These are phyloP conservation scores for Cordyceps cateniannulata DNA, from an alignment of 2,329 filamentous ascomycete species.

Conservation along the genomic window DNA sequence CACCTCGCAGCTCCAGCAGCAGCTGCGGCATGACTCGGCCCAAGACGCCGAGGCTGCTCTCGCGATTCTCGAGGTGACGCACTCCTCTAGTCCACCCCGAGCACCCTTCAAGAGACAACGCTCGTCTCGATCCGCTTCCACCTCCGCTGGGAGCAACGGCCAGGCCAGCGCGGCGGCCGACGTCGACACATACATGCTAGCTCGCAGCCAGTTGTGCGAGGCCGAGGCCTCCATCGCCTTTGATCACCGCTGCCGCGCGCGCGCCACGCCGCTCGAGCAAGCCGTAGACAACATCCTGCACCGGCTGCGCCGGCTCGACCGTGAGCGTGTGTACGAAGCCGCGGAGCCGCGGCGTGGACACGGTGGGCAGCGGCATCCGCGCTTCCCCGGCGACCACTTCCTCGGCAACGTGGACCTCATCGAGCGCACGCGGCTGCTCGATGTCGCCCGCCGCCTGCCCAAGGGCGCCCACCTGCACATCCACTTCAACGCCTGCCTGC, in stretches of 20 bases:
- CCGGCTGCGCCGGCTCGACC: constrained; percentile 30
- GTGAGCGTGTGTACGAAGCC: constrained; percentile 27
- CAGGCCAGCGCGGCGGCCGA: not conserved
- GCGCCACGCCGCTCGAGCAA: constrained; percentile 29
- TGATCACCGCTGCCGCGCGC: constrained; percentile 29
- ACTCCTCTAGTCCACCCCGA: not conserved
- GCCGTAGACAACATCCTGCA: constrained; percentile 35
- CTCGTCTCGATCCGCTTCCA: not conserved
- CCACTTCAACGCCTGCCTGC: constrained; percentile 71
- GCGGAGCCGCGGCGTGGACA: constrained; percentile 29
- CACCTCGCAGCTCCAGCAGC: not conserved
- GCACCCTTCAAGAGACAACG: constrained; percentile 6
- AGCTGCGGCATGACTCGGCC: not conserved
- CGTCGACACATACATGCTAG: not conserved
- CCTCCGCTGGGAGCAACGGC: not conserved
- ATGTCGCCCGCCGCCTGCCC: constrained; percentile 53
- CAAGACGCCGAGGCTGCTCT: not conserved
- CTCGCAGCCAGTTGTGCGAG: not conserved
- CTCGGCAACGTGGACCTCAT: constrained; percentile 49
- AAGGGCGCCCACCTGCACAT: constrained; percentile 70
- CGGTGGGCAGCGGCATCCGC: constrained; percentile 37
- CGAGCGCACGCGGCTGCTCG: constrained; percentile 48
- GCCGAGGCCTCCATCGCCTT: constrained; percentile 22
- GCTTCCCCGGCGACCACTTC: constrained; percentile 51
- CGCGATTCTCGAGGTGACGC: not conserved